Evolutionary conservation across 2,329 filamentous ascomycete genomes (phyloP).

Genomic region (Biscogniauxia marginata): DNA sequence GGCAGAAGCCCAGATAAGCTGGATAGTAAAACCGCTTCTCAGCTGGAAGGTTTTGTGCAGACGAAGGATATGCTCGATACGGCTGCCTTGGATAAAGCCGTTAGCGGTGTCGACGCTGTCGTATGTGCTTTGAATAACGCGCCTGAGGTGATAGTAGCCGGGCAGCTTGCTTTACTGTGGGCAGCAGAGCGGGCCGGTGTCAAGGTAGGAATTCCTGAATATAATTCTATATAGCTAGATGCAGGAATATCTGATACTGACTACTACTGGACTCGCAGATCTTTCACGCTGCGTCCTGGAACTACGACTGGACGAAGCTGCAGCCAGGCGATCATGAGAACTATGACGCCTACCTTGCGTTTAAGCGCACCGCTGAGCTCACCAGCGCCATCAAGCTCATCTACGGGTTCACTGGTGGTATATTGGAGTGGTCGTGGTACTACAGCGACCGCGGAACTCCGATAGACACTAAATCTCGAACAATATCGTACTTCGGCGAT

Average conservation of each 20-base stretch:
- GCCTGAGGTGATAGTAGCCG: constrained; percentile 32
- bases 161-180: constrained; percentile 35
- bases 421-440: no score
- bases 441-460: no score
- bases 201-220: no score
- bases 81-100: constrained; percentile 32
- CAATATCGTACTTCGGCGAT: no score
- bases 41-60: constrained; percentile 30
- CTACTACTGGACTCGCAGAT: no score
- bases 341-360: constrained; percentile 36
- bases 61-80: constrained; percentile 28
- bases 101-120: constrained; percentile 35
- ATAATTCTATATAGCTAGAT: no score
- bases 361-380: constrained; percentile 30
- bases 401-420: constrained; percentile 29
- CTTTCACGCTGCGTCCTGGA: constrained; percentile 19
- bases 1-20: constrained; percentile 33
- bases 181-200: constrained; percentile 37
- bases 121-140: constrained; percentile 30
- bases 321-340: constrained; percentile 29
- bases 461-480: no score
- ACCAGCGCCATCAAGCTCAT: constrained; percentile 30
- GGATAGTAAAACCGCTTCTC: constrained; percentile 3
- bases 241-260: no score
- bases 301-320: constrained; percentile 16